phyloP scores from a whole-genome alignment of 129 eudicot genomes.

The Artemisia annua region DNA sequence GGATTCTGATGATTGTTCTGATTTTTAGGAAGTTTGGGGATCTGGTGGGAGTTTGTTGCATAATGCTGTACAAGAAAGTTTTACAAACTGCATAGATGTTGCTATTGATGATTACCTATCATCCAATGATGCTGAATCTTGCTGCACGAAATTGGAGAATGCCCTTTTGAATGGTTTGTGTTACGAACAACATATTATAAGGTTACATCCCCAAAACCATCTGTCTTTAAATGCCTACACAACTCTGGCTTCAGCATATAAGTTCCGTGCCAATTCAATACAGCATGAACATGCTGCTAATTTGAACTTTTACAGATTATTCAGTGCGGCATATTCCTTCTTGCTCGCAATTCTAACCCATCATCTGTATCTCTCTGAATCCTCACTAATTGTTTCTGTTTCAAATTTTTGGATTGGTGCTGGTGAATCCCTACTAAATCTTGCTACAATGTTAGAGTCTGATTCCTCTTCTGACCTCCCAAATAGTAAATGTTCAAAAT shows the following conservation, averaged over 20 bases:
- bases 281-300: constrained; percentile 19
- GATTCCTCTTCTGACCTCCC: constrained; percentile 13
- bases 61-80: constrained; percentile 20
- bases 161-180: constrained; percentile 34
- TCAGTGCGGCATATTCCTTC: constrained; percentile 62
- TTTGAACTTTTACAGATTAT: constrained; percentile 27
- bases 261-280: constrained; percentile 32
- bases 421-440: constrained; percentile 50
- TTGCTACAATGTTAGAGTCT: constrained; percentile 33
- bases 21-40: constrained; percentile 31
- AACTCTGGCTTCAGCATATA: constrained; percentile 62
- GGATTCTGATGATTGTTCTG: neutral
- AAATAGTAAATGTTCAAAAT: constrained; percentile 24
- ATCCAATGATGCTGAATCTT: constrained; percentile 41
- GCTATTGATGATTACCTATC: constrained; percentile 52
- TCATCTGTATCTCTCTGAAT: constrained; percentile 52
- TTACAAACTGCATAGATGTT: constrained; percentile 43
- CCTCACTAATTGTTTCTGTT: constrained; percentile 44
- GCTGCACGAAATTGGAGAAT: constrained; percentile 64
- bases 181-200: constrained; percentile 14
- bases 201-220: constrained; percentile 57
- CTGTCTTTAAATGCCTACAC: constrained; percentile 61
- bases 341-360: constrained; percentile 59
- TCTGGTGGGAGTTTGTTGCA: neutral
- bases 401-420: constrained; percentile 58